Conservation (phyloP, 768 basidiomycete species). For the Psilocybe cubensis region DNA sequence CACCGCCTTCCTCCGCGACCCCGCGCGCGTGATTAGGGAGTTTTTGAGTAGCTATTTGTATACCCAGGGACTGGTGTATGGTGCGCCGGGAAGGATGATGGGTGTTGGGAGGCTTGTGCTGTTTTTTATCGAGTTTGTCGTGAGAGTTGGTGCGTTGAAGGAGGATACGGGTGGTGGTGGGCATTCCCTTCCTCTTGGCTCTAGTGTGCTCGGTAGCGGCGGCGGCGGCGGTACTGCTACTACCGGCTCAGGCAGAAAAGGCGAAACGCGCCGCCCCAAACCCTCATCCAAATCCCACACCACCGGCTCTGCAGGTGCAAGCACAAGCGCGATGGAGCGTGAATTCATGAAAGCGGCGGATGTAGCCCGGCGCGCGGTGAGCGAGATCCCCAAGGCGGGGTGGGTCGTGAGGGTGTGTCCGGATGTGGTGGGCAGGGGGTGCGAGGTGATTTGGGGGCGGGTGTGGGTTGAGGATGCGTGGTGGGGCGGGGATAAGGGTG, state of each 20-base stretch:
- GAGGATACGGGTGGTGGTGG: too few relatives aligned
- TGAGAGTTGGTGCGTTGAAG: conserved; percentile 56
- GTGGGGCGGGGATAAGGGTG: not conserved
- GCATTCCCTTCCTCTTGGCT: too few relatives aligned
- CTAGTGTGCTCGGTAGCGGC: too few relatives aligned
- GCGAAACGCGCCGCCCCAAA: too few relatives aligned
- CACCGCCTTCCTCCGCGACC: conserved; percentile 59
- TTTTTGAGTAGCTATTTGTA: conserved; percentile 73
- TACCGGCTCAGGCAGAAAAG: too few relatives aligned
- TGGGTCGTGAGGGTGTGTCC: conserved; percentile 40
- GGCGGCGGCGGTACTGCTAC: not conserved
- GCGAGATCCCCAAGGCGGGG: conserved; percentile 43
- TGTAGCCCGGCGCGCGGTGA: conserved; percentile 39
- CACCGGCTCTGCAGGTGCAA: too few relatives aligned
- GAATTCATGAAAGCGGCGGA: conserved; percentile 48
- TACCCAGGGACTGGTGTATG: conserved; percentile 66
- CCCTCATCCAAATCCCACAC: too few relatives aligned
- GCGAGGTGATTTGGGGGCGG: conserved; percentile 17
- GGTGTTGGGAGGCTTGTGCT: conserved; percentile 55
- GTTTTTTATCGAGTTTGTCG: conserved; percentile 66
- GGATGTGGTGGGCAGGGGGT: conserved; percentile 32
- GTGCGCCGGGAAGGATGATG: conserved; percentile 39
- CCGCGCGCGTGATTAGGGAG: conserved; percentile 52
- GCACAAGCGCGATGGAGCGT: conserved; percentile 31
- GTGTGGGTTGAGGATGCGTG: conserved; percentile 20